Evolutionary conservation across 345 rosid genomes (phyloP).

Genomic region (Laguncularia racemosa): DNA sequence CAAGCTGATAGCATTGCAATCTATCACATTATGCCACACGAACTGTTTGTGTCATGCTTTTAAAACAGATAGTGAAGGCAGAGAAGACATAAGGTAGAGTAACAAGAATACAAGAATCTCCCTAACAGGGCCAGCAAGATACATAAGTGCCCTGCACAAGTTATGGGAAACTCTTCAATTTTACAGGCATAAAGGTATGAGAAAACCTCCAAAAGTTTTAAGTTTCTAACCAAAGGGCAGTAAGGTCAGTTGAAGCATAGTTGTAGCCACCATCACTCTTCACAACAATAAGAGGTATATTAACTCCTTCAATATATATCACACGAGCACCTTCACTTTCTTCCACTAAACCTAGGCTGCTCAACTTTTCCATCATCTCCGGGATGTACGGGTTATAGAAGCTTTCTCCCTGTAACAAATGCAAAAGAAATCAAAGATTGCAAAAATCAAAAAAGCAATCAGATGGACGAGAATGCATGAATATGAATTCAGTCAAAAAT

Average conservation of each 20-base stretch:
- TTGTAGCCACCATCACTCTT: conserved; percentile 97
- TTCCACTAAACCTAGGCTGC: conserved; percentile 56
- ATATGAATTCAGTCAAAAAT: too few relatives aligned
- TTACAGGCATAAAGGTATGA: not conserved
- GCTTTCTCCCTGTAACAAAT: conserved; percentile 78
- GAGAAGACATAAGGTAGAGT: not conserved
- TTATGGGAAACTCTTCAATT: not conserved
- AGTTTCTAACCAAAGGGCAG: conserved; percentile 78
- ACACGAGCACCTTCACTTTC: conserved; percentile 96
- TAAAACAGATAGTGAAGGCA: not conserved
- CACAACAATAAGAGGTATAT: conserved; percentile 88
- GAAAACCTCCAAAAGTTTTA: not conserved
- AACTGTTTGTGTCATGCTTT: not conserved
- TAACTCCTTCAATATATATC: conserved; percentile 61
- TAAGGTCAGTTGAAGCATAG: conserved; percentile 89
- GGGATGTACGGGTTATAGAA: conserved; percentile 84
- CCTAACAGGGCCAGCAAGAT: too few relatives aligned
- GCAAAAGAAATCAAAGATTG: not conserved
- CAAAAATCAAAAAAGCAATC: not conserved
- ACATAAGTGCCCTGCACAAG: too few relatives aligned
- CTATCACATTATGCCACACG: not conserved
- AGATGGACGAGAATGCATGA: too few relatives aligned
- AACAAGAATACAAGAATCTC: not conserved
- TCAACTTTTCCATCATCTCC: conserved; percentile 43
- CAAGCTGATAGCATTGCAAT: too few relatives aligned